These are phyloP conservation scores for Ceriops tagal DNA, from an alignment of 345 rosid genomes.

Conservation along the genomic window DNA sequence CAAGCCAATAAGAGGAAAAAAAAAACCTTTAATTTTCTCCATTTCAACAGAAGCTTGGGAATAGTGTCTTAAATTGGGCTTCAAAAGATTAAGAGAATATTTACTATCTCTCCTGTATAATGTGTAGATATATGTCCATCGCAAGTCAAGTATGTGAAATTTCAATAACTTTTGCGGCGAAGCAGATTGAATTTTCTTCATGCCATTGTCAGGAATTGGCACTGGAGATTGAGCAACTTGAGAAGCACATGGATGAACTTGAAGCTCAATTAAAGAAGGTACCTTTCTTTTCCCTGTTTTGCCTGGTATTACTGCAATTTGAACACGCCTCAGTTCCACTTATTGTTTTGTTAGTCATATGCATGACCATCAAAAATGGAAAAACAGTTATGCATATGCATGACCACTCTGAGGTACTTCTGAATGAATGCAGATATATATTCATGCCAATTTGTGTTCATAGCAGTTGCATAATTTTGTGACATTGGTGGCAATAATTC, in stretches of 20 bases:
- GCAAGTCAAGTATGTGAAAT: neutral
- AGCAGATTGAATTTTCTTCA: constrained; percentile 13
- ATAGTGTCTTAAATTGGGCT: no score
- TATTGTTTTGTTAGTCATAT: no score
- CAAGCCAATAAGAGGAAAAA: no score
- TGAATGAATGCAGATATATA: no score
- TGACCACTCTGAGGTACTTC: no score
- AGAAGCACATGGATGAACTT: constrained; percentile 67
- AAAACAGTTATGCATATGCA: no score
- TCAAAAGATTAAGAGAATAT: no score
- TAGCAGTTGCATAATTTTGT: neutral
- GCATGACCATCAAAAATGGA: no score
- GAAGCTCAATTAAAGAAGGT: constrained; percentile 73
- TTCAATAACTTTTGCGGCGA: constrained; percentile 4
- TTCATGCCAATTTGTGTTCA: neutral
- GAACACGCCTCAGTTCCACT: neutral
- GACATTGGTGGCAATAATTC: neutral
- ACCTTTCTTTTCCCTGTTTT: constrained; percentile 9
- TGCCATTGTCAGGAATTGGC: constrained; percentile 54
- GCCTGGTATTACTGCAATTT: neutral
- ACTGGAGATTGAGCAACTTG: constrained; percentile 56
- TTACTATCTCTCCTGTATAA: no score
- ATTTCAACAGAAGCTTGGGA: no score
- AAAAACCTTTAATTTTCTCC: no score
- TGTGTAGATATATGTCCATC: no score